A percentile compares a stretch with the other conserved stretches of the same genome.
phyloP scores from a whole-genome alignment of 2,329 filamentous ascomycete species.

The Zalaria sp. region DNA sequence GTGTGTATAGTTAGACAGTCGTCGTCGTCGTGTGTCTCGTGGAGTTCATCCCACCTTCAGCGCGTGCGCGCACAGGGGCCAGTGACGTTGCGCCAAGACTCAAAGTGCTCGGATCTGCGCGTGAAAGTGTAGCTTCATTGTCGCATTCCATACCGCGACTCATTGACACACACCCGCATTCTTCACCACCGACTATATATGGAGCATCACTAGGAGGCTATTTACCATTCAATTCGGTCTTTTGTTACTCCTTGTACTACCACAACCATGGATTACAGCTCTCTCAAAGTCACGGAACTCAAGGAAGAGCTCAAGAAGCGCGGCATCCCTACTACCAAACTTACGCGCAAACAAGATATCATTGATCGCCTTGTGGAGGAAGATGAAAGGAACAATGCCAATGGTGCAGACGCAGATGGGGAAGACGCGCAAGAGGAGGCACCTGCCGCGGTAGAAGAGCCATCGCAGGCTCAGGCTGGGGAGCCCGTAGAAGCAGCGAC shows the following conservation, averaged over 20 bases:
- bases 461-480: not conserved
- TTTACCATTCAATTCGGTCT: conserved; percentile 27
- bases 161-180: too few species aligned
- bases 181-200: not conserved
- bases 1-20: too few species aligned
- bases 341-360: conserved; percentile 34
- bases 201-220: not conserved
- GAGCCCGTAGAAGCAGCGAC: not conserved
- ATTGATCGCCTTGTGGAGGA: conserved; percentile 28
- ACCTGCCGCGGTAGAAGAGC: not conserved
- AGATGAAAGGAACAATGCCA: not conserved
- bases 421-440: not conserved
- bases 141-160: too few species aligned
- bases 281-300: conserved; percentile 32
- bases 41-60: too few species aligned
- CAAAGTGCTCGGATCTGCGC: too few species aligned
- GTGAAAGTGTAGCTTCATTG: too few species aligned
- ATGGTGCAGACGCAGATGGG: not conserved
- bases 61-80: too few species aligned
- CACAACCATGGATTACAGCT: conserved; percentile 26
- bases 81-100: too few species aligned
- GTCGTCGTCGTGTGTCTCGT: too few species aligned
- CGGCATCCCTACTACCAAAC: conserved; percentile 28
- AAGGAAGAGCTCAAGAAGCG: conserved; percentile 32
- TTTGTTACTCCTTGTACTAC: conserved; percentile 30